Conservation (phyloP, 345 rosid species). For the Citrus sinensis region DNA sequence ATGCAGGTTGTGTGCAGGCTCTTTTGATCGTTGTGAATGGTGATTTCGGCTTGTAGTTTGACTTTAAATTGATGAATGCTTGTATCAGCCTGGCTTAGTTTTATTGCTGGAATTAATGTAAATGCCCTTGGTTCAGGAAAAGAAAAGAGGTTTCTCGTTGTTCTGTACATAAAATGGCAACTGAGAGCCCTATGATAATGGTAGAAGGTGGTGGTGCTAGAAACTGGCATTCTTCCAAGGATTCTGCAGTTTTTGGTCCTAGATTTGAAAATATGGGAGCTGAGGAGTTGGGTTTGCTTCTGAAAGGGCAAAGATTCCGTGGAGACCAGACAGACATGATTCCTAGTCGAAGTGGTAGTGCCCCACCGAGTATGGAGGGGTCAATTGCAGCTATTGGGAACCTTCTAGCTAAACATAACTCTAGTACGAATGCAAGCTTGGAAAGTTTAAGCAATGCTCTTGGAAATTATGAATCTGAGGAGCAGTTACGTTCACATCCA, state of each 20-base stretch:
- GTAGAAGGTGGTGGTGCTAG: slow-evolving; percentile 56
- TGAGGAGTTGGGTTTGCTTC: slow-evolving; percentile 71
- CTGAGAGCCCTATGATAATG: slow-evolving; percentile 82
- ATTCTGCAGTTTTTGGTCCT: slow-evolving; percentile 48
- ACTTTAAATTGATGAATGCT: background rate
- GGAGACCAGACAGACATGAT: slow-evolving; percentile 37
- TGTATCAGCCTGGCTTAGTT: background rate
- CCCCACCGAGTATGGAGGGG: slow-evolving; percentile 98
- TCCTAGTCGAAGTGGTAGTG: slow-evolving; percentile 93
- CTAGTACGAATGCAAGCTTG: slow-evolving; percentile 38
- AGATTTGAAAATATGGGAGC: slow-evolving; percentile 52
- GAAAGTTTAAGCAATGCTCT: slow-evolving; percentile 55
- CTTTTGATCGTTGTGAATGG: background rate
- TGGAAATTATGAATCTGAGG: slow-evolving; percentile 63
- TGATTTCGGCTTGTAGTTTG: background rate
- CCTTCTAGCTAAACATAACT: slow-evolving; percentile 62
- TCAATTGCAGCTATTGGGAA: slow-evolving; percentile 77
- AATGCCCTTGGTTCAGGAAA: slow-evolving; percentile 24
- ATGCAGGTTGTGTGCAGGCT: background rate
- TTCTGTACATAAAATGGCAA: slow-evolving; percentile 50
- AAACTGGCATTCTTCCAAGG: slow-evolving; percentile 60
- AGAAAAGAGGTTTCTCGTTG: slow-evolving; percentile 16
- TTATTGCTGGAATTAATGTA: slow-evolving; percentile 11
- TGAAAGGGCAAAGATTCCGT: slow-evolving; percentile 56
- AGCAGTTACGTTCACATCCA: slow-evolving; percentile 76